Percentiles rank a stretch among this genome's conserved stretches.
Conservation (phyloP, 2,329 filamentous ascomycete species). For the Didymellaceae sp. region DNA sequence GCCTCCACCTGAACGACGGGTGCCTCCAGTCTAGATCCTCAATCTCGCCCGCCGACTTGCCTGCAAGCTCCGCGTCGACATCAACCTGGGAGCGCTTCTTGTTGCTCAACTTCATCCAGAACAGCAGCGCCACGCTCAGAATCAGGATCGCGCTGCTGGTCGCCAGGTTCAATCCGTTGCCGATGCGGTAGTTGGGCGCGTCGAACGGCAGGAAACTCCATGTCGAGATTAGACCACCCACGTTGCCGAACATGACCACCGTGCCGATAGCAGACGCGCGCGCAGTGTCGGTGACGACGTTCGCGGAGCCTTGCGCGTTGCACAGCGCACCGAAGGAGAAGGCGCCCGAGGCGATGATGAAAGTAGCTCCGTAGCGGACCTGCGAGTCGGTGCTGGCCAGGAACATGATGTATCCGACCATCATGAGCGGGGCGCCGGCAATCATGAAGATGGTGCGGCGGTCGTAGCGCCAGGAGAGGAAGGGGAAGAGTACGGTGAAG, state of each 20-base stretch:
- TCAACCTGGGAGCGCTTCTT: constrained; percentile 61
- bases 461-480: constrained; percentile 67
- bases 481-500: constrained; percentile 68
- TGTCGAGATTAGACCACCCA: constrained; percentile 72
- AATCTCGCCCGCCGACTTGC: constrained; percentile 47
- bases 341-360: constrained; percentile 69
- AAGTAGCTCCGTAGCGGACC: constrained; percentile 73
- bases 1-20: constrained; percentile 68
- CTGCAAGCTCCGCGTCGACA: constrained; percentile 63
- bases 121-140: constrained; percentile 55
- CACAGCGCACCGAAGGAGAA: constrained; percentile 70
- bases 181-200: constrained; percentile 70
- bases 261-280: constrained; percentile 70
- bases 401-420: constrained; percentile 74
- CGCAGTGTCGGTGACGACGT: constrained; percentile 74
- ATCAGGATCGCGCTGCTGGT: constrained; percentile 65
- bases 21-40: constrained; percentile 56
- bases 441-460: constrained; percentile 67
- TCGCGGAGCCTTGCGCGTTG: constrained; percentile 72
- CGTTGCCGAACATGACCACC: constrained; percentile 74
- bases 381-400: constrained; percentile 58
- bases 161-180: constrained; percentile 73
- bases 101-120: constrained; percentile 71
- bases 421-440: constrained; percentile 65
- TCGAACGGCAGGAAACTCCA: constrained; percentile 71